phyloP scores from a whole-genome alignment of 2,329 filamentous ascomycete genomes.

The Trichophyton rubrum region DNA sequence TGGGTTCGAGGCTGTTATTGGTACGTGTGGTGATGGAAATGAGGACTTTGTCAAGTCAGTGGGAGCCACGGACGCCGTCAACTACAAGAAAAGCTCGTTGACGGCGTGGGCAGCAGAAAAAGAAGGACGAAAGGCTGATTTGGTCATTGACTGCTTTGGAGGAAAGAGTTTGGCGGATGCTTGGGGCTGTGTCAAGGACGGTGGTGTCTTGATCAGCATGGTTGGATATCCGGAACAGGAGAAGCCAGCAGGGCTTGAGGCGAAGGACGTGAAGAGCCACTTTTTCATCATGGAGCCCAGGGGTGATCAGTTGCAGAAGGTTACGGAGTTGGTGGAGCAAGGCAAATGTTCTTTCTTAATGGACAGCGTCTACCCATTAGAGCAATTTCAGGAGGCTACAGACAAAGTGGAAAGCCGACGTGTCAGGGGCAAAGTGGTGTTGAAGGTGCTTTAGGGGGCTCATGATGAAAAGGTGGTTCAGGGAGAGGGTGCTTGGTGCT shows the following conservation, averaged over 20 bases:
- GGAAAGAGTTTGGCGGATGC: constrained; percentile 30
- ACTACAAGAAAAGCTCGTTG: constrained; percentile 23
- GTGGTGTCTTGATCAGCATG: constrained; percentile 30
- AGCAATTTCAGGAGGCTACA: constrained; percentile 31
- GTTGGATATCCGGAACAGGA: constrained; percentile 24
- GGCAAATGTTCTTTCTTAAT: constrained; percentile 26
- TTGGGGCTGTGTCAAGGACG: constrained; percentile 31
- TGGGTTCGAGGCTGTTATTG: constrained; percentile 30
- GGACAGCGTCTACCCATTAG: constrained; percentile 33
- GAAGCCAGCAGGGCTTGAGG: constrained; percentile 19
- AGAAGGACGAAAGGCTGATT: constrained; percentile 25
- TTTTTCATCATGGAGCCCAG: constrained; percentile 34
- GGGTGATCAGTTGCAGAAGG: constrained; percentile 25
- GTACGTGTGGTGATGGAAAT: constrained; percentile 29
- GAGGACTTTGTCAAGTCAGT: constrained; percentile 28
- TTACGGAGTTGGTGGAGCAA: constrained; percentile 30
- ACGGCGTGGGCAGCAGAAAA: constrained; percentile 23
- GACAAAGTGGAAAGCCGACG: constrained; percentile 29
- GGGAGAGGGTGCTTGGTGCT: neutral
- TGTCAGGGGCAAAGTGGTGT: constrained; percentile 34
- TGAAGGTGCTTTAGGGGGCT: constrained; percentile 12
- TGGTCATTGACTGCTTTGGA: constrained; percentile 37
- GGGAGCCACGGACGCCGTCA: constrained; percentile 31
- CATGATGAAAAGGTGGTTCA: neutral
- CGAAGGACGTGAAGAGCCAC: constrained; percentile 21